Percentiles rank a stretch among this genome's conserved stretches.
Conservation (phyloP, 139 green algal genomes). For the Pseudopediastrum boryanum region DNA sequence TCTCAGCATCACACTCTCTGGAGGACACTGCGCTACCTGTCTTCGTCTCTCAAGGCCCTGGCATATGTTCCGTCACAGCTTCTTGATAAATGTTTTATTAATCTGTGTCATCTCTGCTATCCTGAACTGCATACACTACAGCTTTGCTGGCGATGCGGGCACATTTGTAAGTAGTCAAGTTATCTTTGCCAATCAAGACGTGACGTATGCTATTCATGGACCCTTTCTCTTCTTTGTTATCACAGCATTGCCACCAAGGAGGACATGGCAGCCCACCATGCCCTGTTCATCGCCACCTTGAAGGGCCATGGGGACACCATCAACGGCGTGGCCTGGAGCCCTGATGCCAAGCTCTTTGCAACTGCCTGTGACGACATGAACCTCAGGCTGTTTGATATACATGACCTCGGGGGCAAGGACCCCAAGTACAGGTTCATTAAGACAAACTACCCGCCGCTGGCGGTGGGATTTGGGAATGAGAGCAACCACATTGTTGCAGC, state of each 20-base stretch:
- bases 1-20: too few relatives aligned
- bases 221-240: background rate
- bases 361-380: constrained; percentile 54
- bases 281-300: constrained; percentile 58
- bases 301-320: constrained; percentile 57
- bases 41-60: too few relatives aligned
- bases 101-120: background rate
- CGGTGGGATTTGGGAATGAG: constrained; percentile 20
- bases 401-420: constrained; percentile 6
- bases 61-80: background rate
- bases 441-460: background rate
- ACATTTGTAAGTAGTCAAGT: background rate
- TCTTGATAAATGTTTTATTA: background rate
- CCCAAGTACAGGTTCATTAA: constrained; percentile 21
- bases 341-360: constrained; percentile 43
- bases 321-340: constrained; percentile 44
- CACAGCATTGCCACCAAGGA: constrained; percentile 50
- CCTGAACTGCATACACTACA: background rate
- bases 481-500: constrained; percentile 31
- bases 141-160: background rate
- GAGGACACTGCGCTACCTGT: too few relatives aligned
- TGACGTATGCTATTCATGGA: background rate
- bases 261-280: constrained; percentile 49
- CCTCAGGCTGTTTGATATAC: constrained; percentile 31
- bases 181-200: background rate